These are phyloP conservation scores for Candolleomyces eurysporus DNA, from an alignment of 768 basidiomycete genomes.

Conservation along the genomic window DNA sequence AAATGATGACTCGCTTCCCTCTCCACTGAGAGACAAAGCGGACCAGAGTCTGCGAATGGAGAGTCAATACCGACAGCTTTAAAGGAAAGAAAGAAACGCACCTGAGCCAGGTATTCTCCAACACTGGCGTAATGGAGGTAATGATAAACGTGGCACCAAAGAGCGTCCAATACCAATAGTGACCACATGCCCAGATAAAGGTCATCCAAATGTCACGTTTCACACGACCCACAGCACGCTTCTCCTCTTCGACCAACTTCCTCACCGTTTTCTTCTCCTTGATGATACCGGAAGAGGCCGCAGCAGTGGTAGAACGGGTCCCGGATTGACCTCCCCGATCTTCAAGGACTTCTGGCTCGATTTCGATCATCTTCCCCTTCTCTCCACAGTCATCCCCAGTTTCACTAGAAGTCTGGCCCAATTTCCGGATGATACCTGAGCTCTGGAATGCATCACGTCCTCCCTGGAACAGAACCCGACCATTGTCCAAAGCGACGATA, in stretches of 20 bases:
- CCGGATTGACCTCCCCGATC: slow-evolving; percentile 47
- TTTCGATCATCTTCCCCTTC: slow-evolving; percentile 46
- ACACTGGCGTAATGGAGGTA: slow-evolving; percentile 64
- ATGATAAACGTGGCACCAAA: slow-evolving; percentile 53
- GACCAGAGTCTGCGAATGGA: slow-evolving; percentile 53
- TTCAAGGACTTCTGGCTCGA: slow-evolving; percentile 20
- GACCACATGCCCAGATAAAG: slow-evolving; percentile 37
- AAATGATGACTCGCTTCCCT: slow-evolving; percentile 46
- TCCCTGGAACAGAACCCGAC: slow-evolving; percentile 73
- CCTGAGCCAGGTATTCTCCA: slow-evolving; percentile 74
- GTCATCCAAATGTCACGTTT: slow-evolving; percentile 59
- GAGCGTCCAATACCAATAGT: slow-evolving; percentile 55
- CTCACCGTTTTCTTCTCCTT: slow-evolving; percentile 48
- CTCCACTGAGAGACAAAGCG: slow-evolving; percentile 39
- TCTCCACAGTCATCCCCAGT: slow-evolving; percentile 49
- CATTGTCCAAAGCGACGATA: slow-evolving; percentile 82
- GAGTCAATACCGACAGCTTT: background rate
- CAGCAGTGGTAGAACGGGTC: slow-evolving; percentile 38
- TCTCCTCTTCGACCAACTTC: slow-evolving; percentile 84
- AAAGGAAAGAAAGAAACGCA: slow-evolving; percentile 15
- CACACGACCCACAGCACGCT: slow-evolving; percentile 70
- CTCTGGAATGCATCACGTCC: slow-evolving; percentile 56
- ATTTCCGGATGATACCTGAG: slow-evolving; percentile 63
- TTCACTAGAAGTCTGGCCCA: slow-evolving; percentile 41
- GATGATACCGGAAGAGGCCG: slow-evolving; percentile 20